Percentiles rank a stretch among this genome's conserved stretches.
These are phyloP conservation scores for Trametes cingulata DNA, from an alignment of 768 basidiomycete species.

Conservation along the genomic window DNA sequence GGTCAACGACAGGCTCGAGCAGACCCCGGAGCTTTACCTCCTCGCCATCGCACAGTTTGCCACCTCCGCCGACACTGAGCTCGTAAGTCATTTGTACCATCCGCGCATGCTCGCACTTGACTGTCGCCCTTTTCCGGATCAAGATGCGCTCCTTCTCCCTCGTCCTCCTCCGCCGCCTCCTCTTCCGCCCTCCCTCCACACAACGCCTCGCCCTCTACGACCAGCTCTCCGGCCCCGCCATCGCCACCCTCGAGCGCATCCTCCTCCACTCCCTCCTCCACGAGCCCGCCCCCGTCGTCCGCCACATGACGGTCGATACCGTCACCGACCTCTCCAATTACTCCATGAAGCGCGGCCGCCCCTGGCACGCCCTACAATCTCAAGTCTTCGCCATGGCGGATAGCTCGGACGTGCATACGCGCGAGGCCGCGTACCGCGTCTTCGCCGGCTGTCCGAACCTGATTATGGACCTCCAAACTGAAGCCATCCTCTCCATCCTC, in stretches of 20 bases:
- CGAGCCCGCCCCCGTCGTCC: slow-evolving; percentile 58
- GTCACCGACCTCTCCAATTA: slow-evolving; percentile 75
- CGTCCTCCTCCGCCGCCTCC: slow-evolving; percentile 74
- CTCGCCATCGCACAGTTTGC: slow-evolving; percentile 81
- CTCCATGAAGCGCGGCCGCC: slow-evolving; percentile 71
- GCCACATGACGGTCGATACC: slow-evolving; percentile 73
- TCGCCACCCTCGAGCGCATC: slow-evolving; percentile 69
- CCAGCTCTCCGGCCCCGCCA: slow-evolving; percentile 64
- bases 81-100: slow-evolving; percentile 48
- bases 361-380: slow-evolving; percentile 80
- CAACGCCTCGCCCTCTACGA: slow-evolving; percentile 62
- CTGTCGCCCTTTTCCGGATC: background rate
- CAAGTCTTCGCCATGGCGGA: slow-evolving; percentile 70
- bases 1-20: slow-evolving; percentile 76
- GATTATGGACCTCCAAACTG: slow-evolving; percentile 73
- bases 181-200: slow-evolving; percentile 54
- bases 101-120: background rate
- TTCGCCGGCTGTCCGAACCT: slow-evolving; percentile 76
- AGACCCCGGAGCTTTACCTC: slow-evolving; percentile 77
- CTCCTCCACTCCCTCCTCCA: slow-evolving; percentile 69
- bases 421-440: slow-evolving; percentile 58
- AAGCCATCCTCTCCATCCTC: slow-evolving; percentile 66
- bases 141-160: slow-evolving; percentile 87
- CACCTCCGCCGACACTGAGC: slow-evolving; percentile 73
- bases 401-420: slow-evolving; percentile 27